Conservation (phyloP, 495 filamentous ascomycete species). For the Lophiotrema nucula region DNA sequence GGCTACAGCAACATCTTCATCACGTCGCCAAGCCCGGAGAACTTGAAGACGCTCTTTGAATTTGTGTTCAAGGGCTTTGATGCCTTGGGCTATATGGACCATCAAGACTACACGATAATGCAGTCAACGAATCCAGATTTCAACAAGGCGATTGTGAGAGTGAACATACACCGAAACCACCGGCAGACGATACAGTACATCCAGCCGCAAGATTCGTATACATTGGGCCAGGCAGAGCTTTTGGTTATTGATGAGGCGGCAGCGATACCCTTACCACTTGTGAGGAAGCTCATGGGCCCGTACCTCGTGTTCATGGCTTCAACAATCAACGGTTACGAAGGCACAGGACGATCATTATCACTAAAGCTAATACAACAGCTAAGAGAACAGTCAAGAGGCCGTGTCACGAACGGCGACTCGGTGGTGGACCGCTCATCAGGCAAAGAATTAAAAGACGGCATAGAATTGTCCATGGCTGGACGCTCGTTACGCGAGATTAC, state of each 20-base stretch:
- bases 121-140: constrained; percentile 98
- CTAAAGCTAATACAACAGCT: constrained; percentile 97
- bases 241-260: constrained; percentile 98
- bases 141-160: constrained; percentile 96
- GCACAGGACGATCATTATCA: constrained; percentile 91
- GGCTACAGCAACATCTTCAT: constrained; percentile 99
- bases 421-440: constrained; percentile 73
- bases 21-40: constrained; percentile 96
- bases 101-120: constrained; percentile 95
- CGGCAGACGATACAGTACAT: constrained; percentile 99
- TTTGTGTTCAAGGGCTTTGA: constrained; percentile 99
- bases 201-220: constrained; percentile 90
- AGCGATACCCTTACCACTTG: constrained; percentile 89
- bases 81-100: constrained; percentile 85
- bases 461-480: constrained; percentile 59
- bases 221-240: constrained; percentile 91
- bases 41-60: constrained; percentile 96
- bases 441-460: constrained; percentile 62
- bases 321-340: constrained; percentile 98
- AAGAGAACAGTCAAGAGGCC: constrained; percentile 79
- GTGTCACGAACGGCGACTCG: constrained; percentile 47
- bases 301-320: constrained; percentile 99
- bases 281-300: constrained; percentile 93
- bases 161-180: constrained; percentile 93
- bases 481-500: constrained; percentile 91